Conservation (phyloP, 495 filamentous ascomycete species). For the Corynascus novoguineensis region DNA sequence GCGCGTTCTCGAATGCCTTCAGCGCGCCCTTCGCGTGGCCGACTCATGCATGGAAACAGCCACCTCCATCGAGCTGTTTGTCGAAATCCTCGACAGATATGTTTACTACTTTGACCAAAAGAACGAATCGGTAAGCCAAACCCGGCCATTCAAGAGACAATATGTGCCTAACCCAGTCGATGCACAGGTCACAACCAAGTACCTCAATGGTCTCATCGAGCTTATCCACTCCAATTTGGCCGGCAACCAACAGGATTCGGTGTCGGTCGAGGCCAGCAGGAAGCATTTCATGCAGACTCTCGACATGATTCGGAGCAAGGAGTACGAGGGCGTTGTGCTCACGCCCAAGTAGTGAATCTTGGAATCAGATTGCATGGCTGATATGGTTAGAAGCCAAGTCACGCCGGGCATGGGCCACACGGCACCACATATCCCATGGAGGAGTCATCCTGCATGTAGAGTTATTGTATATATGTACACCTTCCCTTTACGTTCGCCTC, state of each 20-base stretch:
- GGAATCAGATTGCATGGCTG: too few relatives aligned
- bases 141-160: neutral
- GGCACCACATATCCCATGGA: neutral
- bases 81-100: constrained; percentile 96
- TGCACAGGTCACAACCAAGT: constrained; percentile 83
- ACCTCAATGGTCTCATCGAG: constrained; percentile 96
- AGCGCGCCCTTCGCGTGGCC: constrained; percentile 89
- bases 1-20: constrained; percentile 90
- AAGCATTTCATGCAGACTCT: constrained; percentile 91
- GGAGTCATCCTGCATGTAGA: constrained; percentile 14
- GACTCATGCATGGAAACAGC: constrained; percentile 99
- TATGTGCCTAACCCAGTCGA: neutral
- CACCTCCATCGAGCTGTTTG: constrained; percentile 94
- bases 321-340: constrained; percentile 86
- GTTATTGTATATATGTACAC: constrained; percentile 20
- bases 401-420: too few relatives aligned
- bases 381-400: too few relatives aligned
- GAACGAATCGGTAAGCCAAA: constrained; percentile 77
- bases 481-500: neutral
- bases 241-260: constrained; percentile 74
- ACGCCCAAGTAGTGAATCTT: too few relatives aligned
- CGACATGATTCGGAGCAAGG: constrained; percentile 83
- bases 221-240: constrained; percentile 90
- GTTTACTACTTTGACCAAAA: constrained; percentile 99
- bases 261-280: constrained; percentile 74